Base-by-base conservation (phyloP, 176 grass and related monocot genomes). In the Carex parvula region DNA sequence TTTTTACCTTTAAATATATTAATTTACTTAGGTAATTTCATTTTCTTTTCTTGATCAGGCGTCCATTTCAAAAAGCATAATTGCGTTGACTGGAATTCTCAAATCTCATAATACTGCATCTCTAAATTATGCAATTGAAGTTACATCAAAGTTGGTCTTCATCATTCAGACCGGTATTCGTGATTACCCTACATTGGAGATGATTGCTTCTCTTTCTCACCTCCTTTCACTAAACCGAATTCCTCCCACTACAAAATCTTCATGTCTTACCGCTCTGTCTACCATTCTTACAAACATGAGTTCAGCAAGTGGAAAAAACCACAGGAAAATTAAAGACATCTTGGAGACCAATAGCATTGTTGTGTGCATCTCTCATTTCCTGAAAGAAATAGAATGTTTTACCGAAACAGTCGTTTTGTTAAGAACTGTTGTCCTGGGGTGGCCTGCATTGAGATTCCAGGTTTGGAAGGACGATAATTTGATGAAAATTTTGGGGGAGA, bases 371-470 rank as follows among this genome's bases (percentile, higher is more conserved):
- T 41, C 82, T 83, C 65, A 26, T 83, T 82, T 87, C 86, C 41
- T 94, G 37, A 86, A 81, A 86, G 87, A 86, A 58, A 72, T 80
- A 6, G 92, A 87, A 26, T 89, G 88, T 93, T 83, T 93, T 9
- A 85, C 13, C 0, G 92, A 87, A 74, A 86, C 91, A 91, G 52
- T 86, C 46, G 64, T 84, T 60, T 79, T 98, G 67, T 82, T 98
- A 62, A 90, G 83, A 64, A 87, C 48, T 58, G 89, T 98, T 69
- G 56, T 93, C 26, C 87, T 86, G 87, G 89, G 84, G 54, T 98
- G 95, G 95, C 92, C 95, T 84, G 82, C 84, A 14, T 91, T 88
- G 6, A 94, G 95, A 86, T 94, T 90, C 82, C 79, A 72, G 72
- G 86, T 94, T 74, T 94, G 91, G 89, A 93, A 84, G 64, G 91